These are phyloP conservation scores for Sporisorium graminicola DNA, from an alignment of 1,284 basidiomycete genomes.

Conservation along the genomic window DNA sequence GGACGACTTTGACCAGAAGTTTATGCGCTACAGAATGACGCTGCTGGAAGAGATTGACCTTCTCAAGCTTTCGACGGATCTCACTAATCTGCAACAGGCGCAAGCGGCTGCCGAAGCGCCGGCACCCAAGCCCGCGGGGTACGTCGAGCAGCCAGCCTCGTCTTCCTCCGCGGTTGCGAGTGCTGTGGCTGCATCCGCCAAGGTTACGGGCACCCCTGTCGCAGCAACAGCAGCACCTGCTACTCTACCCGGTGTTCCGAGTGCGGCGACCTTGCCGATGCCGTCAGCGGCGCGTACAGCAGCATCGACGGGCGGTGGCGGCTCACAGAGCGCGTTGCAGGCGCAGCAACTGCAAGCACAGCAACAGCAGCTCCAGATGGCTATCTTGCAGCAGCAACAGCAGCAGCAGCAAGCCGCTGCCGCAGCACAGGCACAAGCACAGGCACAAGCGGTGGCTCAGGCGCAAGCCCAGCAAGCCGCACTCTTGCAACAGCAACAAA, in stretches of 20 bases:
- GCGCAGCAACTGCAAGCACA: slow-evolving; percentile 42
- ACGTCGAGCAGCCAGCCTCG: slow-evolving; percentile 39
- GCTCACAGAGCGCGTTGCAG: slow-evolving; percentile 40
- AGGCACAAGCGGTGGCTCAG: slow-evolving; percentile 38
- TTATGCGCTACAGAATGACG: slow-evolving; percentile 68
- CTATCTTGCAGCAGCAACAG: slow-evolving; percentile 48
- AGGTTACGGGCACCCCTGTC: slow-evolving; percentile 16
- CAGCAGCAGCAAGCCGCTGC: slow-evolving; percentile 42
- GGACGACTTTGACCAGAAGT: slow-evolving; percentile 68
- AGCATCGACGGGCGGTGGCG: slow-evolving; percentile 33
- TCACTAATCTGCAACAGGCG: slow-evolving; percentile 66
- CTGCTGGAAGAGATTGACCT: slow-evolving; percentile 66
- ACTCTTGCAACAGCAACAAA: slow-evolving; percentile 53
- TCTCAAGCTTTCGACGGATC: slow-evolving; percentile 66
- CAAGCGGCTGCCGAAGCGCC: slow-evolving; percentile 62
- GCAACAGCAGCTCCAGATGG: slow-evolving; percentile 48
- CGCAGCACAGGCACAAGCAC: slow-evolving; percentile 15
- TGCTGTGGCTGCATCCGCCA: slow-evolving; percentile 26
- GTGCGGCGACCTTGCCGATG: slow-evolving; percentile 26
- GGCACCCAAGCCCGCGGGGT: slow-evolving; percentile 50
- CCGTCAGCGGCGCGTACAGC: slow-evolving; percentile 45
- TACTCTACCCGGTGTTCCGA: slow-evolving; percentile 33
- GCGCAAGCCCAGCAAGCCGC: slow-evolving; percentile 52
- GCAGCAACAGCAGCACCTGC: slow-evolving; percentile 24
- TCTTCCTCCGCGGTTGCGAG: slow-evolving; percentile 23